These are phyloP conservation scores for Chrysoporthe puriensis DNA, from an alignment of 2,329 filamentous ascomycete species.

Conservation along the genomic window DNA sequence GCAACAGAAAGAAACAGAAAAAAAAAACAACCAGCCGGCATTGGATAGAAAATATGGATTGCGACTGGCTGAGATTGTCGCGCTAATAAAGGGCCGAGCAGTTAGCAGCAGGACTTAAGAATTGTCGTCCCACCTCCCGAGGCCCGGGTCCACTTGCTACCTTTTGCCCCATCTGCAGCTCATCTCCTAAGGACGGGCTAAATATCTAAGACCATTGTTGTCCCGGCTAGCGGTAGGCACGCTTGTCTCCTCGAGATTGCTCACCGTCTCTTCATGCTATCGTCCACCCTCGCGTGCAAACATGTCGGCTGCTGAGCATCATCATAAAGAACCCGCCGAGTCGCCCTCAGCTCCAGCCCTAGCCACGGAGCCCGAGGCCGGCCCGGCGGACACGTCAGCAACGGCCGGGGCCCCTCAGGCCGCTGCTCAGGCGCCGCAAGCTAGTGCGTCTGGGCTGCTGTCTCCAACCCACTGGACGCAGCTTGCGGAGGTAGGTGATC, in stretches of 20 bases:
- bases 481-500: constrained; percentile 25
- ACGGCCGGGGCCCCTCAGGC: background rate
- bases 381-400: background rate
- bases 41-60: too few species aligned
- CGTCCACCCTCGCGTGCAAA: background rate
- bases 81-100: background rate
- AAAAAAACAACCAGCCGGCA: too few species aligned
- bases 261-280: background rate
- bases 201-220: background rate
- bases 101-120: background rate
- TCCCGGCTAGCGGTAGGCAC: background rate
- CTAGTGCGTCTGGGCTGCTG: constrained; percentile 14
- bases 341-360: background rate
- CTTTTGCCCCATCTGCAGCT: background rate
- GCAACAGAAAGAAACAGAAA: background rate
- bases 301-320: constrained; percentile 18
- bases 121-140: constrained; percentile 2
- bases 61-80: background rate
- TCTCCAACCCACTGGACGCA: constrained; percentile 27
- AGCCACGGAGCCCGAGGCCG: constrained; percentile 3
- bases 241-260: background rate
- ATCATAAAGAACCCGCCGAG: background rate
- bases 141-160: constrained; percentile 1
- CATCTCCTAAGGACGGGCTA: background rate
- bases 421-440: background rate